These are phyloP conservation scores for Arthrocladium fulminans DNA, from an alignment of 2,329 filamentous ascomycete species.

Conservation along the genomic window DNA sequence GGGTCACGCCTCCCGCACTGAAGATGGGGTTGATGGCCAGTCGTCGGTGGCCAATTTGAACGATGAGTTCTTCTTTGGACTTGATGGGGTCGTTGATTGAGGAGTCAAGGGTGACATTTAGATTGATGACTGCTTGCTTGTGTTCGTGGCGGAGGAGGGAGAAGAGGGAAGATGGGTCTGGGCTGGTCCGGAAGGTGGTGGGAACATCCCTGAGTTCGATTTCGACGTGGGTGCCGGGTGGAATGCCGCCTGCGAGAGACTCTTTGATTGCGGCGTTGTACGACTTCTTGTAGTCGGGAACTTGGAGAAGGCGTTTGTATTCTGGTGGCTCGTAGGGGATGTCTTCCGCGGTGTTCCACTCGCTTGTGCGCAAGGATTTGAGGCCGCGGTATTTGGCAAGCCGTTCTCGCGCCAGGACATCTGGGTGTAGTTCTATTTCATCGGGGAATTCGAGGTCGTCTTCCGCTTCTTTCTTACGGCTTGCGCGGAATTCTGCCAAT, in stretches of 20 bases:
- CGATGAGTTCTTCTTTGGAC: constrained; percentile 82
- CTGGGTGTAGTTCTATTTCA: constrained; percentile 86
- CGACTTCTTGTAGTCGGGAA: constrained; percentile 82
- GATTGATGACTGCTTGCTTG: constrained; percentile 83
- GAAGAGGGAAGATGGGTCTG: constrained; percentile 63
- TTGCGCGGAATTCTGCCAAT: constrained; percentile 69
- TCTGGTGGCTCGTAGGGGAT: constrained; percentile 77
- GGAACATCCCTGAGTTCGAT: constrained; percentile 61
- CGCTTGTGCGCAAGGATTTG: constrained; percentile 79
- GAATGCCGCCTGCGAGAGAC: constrained; percentile 77
- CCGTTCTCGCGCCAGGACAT: constrained; percentile 76
- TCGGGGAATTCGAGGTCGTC: constrained; percentile 95
- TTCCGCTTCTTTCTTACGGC: constrained; percentile 69
- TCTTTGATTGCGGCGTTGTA: constrained; percentile 70
- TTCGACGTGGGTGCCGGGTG: constrained; percentile 71
- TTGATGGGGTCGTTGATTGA: constrained; percentile 69
- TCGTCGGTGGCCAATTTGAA: constrained; percentile 82
- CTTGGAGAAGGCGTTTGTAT: constrained; percentile 75
- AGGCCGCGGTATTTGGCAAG: constrained; percentile 79
- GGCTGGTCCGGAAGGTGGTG: constrained; percentile 43
- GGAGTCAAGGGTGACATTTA: constrained; percentile 75
- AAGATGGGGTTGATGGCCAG: constrained; percentile 85
- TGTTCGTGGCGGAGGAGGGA: constrained; percentile 89
- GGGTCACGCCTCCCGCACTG: constrained; percentile 78
- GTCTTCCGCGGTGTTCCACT: constrained; percentile 86